Conservation (phyloP, 352 stramenopile genomes). For the Globisporangium parvum region DNA sequence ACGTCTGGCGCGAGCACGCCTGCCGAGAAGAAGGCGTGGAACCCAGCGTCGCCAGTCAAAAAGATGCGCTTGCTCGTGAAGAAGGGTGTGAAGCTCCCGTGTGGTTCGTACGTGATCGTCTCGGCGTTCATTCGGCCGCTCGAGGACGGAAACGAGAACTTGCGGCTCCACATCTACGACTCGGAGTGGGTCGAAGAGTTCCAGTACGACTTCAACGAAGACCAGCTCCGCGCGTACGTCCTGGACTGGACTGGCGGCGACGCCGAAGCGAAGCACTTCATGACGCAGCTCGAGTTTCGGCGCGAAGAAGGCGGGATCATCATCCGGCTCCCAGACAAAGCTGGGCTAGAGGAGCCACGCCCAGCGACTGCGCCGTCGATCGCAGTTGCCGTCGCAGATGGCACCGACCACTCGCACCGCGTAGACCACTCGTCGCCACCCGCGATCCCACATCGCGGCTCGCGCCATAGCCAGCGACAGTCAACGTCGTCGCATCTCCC, state of each 20-base stretch:
- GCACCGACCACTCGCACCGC: slow-evolving; percentile 6
- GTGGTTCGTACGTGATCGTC: slow-evolving; percentile 57
- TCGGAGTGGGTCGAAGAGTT: slow-evolving; percentile 66
- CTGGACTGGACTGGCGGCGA: slow-evolving; percentile 29
- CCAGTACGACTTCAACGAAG: slow-evolving; percentile 69
- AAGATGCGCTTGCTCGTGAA: slow-evolving; percentile 54
- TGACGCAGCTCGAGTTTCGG: slow-evolving; percentile 50
- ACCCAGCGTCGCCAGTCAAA: slow-evolving; percentile 34
- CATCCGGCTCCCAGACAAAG: slow-evolving; percentile 58
- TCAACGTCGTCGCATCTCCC: background rate
- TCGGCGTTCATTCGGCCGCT: slow-evolving; percentile 62
- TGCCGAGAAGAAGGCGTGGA: slow-evolving; percentile 8
- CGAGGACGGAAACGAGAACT: slow-evolving; percentile 65
- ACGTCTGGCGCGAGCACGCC: background rate
- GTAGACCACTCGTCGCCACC: background rate
- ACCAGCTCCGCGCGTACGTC: slow-evolving; percentile 51
- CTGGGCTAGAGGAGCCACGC: background rate
- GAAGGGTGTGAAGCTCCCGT: slow-evolving; percentile 49
- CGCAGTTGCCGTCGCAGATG: background rate
- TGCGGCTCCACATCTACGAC: slow-evolving; percentile 70
- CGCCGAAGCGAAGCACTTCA: slow-evolving; percentile 34
- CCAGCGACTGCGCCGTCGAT: background rate
- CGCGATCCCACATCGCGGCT: slow-evolving; percentile 1
- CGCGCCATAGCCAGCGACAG: slow-evolving; percentile 8
- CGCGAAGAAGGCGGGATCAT: slow-evolving; percentile 57